Evolutionary conservation across 495 filamentous ascomycete genomes (phyloP).

Genomic region (Penicillium macrosclerotiorum): DNA sequence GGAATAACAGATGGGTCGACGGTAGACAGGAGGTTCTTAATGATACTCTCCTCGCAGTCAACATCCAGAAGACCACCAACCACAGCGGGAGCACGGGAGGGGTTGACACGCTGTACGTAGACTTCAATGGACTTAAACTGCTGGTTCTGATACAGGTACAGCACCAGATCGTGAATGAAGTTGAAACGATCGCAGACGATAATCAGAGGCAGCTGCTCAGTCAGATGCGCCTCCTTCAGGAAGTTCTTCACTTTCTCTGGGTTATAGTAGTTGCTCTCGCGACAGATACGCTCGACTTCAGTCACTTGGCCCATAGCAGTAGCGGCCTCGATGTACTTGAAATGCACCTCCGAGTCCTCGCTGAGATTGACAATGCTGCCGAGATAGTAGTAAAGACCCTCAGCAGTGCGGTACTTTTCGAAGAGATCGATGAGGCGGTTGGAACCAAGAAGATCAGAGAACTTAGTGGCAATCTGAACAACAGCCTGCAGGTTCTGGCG

Average conservation of each 20-base stretch:
- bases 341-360: slow-evolving; percentile 91
- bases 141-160: slow-evolving; percentile 98
- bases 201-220: slow-evolving; percentile 92
- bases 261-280: slow-evolving; percentile 93
- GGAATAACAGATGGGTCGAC: slow-evolving; percentile 83
- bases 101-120: slow-evolving; percentile 99
- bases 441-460: slow-evolving; percentile 94
- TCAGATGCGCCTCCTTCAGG: slow-evolving; percentile 91
- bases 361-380: slow-evolving; percentile 97
- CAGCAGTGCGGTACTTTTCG: slow-evolving; percentile 93
- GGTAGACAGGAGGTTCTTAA: slow-evolving; percentile 88
- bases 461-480: slow-evolving; percentile 93
- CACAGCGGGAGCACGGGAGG: slow-evolving; percentile 86
- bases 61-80: slow-evolving; percentile 95
- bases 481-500: slow-evolving; percentile 94
- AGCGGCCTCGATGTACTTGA: slow-evolving; percentile 99
- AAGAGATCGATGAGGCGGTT: slow-evolving; percentile 86
- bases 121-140: slow-evolving; percentile 99
- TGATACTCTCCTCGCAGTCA: slow-evolving; percentile 93
- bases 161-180: slow-evolving; percentile 93
- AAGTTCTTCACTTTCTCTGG: slow-evolving; percentile 99
- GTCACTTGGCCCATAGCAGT: slow-evolving; percentile 87
- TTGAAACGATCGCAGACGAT: slow-evolving; percentile 99
- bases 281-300: slow-evolving; percentile 95
- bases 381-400: slow-evolving; percentile 97